A percentile compares a stretch with the other conserved stretches of the same genome.
Evolutionary conservation across 108 stramenopile species (phyloP).

Genomic region (Bacterosira constricta): DNA sequence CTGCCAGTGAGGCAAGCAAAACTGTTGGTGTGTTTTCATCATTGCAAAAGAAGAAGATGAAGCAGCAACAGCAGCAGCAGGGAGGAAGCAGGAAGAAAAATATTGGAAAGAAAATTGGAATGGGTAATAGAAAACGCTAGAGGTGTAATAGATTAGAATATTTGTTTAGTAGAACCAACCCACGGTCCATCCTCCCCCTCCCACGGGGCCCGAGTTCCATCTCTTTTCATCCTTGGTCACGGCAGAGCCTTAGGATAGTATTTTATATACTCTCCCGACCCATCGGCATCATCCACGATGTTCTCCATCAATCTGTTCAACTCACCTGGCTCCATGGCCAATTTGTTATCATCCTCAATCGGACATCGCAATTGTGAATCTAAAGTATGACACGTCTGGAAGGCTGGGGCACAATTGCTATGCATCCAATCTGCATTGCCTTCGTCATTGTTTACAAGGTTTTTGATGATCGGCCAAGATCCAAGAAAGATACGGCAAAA

Average conservation of each 20-base stretch:
- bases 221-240: constrained; percentile 38
- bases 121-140: no score
- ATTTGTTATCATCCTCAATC: constrained; percentile 51
- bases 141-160: no score
- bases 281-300: constrained; percentile 49
- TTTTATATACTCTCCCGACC: constrained; percentile 27
- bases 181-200: constrained; percentile 70
- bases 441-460: no score
- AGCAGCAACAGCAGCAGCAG: background rate
- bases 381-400: constrained; percentile 66
- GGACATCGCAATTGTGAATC: constrained; percentile 62
- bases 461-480: no score
- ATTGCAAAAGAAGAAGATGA: constrained; percentile 24
- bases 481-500: no score
- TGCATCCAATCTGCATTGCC: constrained; percentile 51
- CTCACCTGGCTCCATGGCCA: constrained; percentile 66
- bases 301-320: constrained; percentile 71
- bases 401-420: constrained; percentile 74
- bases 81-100: no score
- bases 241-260: constrained; percentile 69
- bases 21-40: constrained; percentile 39
- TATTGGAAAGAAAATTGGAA: no score
- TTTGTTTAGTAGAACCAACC: no score
- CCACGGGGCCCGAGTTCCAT: constrained; percentile 32
- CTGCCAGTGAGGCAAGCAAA: background rate